Base-by-base conservation (phyloP, 257 asterid species). In the Gentiana macrophylla region DNA sequence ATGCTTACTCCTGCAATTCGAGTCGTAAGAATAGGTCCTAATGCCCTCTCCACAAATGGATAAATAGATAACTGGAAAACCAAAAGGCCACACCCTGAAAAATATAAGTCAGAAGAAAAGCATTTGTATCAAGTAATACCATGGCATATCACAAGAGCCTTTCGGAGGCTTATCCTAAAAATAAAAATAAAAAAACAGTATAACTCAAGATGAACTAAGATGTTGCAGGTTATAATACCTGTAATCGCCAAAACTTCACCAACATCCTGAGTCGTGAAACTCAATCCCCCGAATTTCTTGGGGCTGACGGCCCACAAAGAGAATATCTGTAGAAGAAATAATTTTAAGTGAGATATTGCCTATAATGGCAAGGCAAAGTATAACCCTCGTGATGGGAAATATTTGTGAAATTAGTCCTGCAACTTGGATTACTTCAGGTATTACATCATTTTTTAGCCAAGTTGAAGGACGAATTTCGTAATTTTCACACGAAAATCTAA, bases 271-370 rank as follows among this genome's bases (percentile, higher is more conserved):
- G 95, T 77, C 66, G 75, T 68, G 60, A 68, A 81, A 60, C 83
- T 72, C 63, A 90, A 73, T 13, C 97, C 96, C 50, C 91, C 94
- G 5, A 79, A 71, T 71, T 71, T 84, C 64, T 51, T 75, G 37
- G 97, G 80, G 67, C 89, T 90, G 53, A 74, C 94, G 13, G 97
- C 86, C 97, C 97, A 90, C 61, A 90, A 63, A 10, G 97, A 79
- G 68, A 90, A 90, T 79, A 86, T 89, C 96, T 89, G 57, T 34
- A 50, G 49, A 57, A 15, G 41, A 52, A 50, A 34, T 12, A 41
- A 35, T 4, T 3, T 49, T 12, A 45, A 12, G 48, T 34, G 3
- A 49, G 13, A 13, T 33, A 34, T 10, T 12, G 13, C 33, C 37
- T 15, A 8, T 36, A 66, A 8, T 2, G 33, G 44, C 41, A 8